Evolutionary conservation across 2,329 filamentous ascomycete genomes (phyloP).

Genomic region (Fusarium abutilonis): DNA sequence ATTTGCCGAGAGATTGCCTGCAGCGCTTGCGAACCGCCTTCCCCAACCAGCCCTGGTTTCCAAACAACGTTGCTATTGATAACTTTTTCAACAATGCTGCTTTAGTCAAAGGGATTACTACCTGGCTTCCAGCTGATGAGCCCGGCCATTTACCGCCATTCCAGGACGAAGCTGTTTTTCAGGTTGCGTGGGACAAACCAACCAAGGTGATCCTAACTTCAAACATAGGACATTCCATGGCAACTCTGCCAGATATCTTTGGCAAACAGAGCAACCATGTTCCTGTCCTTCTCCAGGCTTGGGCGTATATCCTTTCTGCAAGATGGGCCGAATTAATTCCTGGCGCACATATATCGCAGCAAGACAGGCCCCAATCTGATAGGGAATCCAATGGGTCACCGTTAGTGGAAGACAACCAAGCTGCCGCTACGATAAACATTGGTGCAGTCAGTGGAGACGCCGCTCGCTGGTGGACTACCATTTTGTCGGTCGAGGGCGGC

Average conservation of each 20-base stretch:
- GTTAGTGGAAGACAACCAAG: not conserved
- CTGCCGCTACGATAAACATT: conserved; percentile 28
- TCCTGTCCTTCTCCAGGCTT: conserved; percentile 18
- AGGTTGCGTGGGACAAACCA: conserved; percentile 6
- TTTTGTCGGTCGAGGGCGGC: conserved; percentile 40
- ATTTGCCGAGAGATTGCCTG: not conserved
- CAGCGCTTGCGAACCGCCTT: no score
- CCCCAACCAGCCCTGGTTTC: conserved; percentile 14
- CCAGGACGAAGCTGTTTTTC: conserved; percentile 10
- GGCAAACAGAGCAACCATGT: conserved; percentile 9
- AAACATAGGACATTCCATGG: no score
- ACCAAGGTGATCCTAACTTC: not conserved
- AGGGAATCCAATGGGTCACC: no score
- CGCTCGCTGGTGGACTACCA: no score
- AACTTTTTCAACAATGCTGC: no score
- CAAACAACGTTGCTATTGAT: not conserved
- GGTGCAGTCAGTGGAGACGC: conserved; percentile 39
- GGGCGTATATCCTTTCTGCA: conserved; percentile 9
- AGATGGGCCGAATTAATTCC: conserved; percentile 14
- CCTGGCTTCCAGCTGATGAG: no score
- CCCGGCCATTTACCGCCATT: conserved; percentile 20
- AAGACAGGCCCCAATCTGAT: not conserved
- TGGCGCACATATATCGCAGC: not conserved
- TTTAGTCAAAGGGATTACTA: no score
- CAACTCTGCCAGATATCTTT: conserved; percentile 15